Evolutionary conservation across 345 rosid genomes (phyloP).

Genomic region (Salix udensis): DNA sequence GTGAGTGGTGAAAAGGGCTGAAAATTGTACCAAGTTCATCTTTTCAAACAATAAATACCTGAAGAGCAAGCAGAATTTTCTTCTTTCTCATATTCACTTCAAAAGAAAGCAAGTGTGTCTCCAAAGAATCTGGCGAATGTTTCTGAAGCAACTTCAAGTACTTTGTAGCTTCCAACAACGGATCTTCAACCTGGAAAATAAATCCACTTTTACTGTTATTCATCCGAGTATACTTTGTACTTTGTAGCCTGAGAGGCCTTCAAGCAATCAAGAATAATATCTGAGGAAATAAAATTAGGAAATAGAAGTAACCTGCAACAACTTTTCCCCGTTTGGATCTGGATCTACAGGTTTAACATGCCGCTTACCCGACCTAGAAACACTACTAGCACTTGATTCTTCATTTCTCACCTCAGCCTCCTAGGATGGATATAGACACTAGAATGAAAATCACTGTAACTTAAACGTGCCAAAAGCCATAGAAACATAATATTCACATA

Average conservation of each 20-base stretch:
- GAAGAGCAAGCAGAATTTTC: slow-evolving; percentile 83
- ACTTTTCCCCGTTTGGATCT: slow-evolving; percentile 88
- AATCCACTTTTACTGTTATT: slow-evolving; percentile 8
- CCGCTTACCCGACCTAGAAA: slow-evolving; percentile 82
- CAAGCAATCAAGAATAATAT: background rate
- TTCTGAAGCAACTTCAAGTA: slow-evolving; percentile 91
- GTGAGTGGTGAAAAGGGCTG: background rate
- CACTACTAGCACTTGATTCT: slow-evolving; percentile 64
- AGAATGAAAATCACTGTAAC: slow-evolving; percentile 18
- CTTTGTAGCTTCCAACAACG: slow-evolving; percentile 84
- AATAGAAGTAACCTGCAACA: slow-evolving; percentile 65
- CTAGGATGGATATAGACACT: slow-evolving; percentile 35
- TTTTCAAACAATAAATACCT: slow-evolving; percentile 42
- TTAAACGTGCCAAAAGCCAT: slow-evolving; percentile 7
- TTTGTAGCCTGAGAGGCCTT: slow-evolving; percentile 1
- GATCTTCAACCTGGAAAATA: slow-evolving; percentile 70
- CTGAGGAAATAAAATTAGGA: background rate
- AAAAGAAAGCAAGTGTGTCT: slow-evolving; percentile 93
- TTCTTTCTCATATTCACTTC: slow-evolving; percentile 94
- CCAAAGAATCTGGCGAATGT: slow-evolving; percentile 72
- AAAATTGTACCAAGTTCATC: background rate
- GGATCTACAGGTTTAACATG: slow-evolving; percentile 87
- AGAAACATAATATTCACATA: slow-evolving; percentile 22
- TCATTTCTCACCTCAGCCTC: slow-evolving; percentile 88
- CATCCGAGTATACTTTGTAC: background rate